Evolutionary conservation across 1,139 yeast species (phyloP).

Genomic region (Lodderomyces jiufengensis): DNA sequence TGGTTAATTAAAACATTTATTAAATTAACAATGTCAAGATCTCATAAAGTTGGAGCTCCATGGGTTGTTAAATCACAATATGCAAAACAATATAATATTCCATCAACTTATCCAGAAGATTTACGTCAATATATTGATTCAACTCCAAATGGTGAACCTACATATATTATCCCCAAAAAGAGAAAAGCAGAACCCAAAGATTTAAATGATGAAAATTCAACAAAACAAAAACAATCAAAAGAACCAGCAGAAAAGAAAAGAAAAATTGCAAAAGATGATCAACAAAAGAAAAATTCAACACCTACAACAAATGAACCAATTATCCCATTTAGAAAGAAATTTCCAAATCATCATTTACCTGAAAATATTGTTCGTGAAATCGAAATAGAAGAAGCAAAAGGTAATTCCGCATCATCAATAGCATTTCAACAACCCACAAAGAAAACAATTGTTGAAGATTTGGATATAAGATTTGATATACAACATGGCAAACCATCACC

Average conservation of each 20-base stretch:
- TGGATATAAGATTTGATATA: slow-evolving; percentile 36
- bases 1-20: slow-evolving; percentile 86
- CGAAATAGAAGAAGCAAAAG: slow-evolving; percentile 14
- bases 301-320: slow-evolving; percentile 1
- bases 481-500: slow-evolving; percentile 37
- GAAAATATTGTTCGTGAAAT: slow-evolving; percentile 20
- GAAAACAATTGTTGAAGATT: slow-evolving; percentile 37
- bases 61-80: slow-evolving; percentile 90
- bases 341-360: slow-evolving; percentile 39
- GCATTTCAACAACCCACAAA: slow-evolving; percentile 33
- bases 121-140: slow-evolving; percentile 40
- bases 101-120: slow-evolving; percentile 55
- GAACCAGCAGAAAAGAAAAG: slow-evolving; percentile 2
- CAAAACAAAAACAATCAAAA: background rate
- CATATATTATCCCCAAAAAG: slow-evolving; percentile 17
- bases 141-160: slow-evolving; percentile 38
- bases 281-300: slow-evolving; percentile 6
- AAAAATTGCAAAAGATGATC: background rate
- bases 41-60: slow-evolving; percentile 87
- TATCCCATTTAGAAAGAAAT: slow-evolving; percentile 21
- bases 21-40: slow-evolving; percentile 78
- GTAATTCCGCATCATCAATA: slow-evolving; percentile 7
- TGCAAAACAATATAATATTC: slow-evolving; percentile 57
- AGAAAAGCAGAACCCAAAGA: slow-evolving; percentile 9
- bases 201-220: slow-evolving; percentile 8